Percentiles rank a stretch among this genome's conserved stretches.
Evolutionary conservation across 495 filamentous ascomycete species (phyloP).

Genomic region (Talaromyces thailandensis): DNA sequence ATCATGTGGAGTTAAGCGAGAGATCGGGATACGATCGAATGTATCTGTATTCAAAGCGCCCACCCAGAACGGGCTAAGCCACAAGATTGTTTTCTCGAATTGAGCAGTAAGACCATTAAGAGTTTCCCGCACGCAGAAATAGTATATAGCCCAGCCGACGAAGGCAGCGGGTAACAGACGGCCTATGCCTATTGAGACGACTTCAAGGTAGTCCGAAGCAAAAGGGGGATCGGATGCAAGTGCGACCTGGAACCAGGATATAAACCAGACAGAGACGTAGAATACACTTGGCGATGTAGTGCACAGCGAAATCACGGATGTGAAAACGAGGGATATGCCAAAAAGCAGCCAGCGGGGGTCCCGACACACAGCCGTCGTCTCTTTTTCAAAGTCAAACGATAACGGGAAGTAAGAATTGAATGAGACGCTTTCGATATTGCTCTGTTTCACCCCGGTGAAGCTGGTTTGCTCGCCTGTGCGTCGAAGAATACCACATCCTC

Average conservation of each 20-base stretch:
- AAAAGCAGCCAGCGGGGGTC: conserved; percentile 65
- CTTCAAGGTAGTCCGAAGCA: conserved; percentile 33
- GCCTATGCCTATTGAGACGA: conserved; percentile 56
- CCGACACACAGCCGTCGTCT: conserved; percentile 31
- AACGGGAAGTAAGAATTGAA: conserved; percentile 66
- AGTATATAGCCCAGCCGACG: conserved; percentile 59
- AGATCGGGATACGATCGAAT: conserved; percentile 67
- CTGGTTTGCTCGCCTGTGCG: conserved; percentile 49
- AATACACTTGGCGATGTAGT: conserved; percentile 56
- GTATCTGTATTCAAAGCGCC: conserved; percentile 70
- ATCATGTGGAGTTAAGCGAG: conserved; percentile 64
- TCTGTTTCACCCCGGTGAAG: conserved; percentile 39
- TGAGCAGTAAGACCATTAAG: conserved; percentile 52
- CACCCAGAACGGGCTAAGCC: conserved; percentile 69
- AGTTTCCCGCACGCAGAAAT: conserved; percentile 41
- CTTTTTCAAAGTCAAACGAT: conserved; percentile 49
- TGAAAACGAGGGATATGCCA: conserved; percentile 53
- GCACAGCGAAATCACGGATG: conserved; percentile 53
- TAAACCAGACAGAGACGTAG: conserved; percentile 56
- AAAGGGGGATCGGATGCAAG: conserved; percentile 62
- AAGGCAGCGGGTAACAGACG: conserved; percentile 69
- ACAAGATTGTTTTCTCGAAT: conserved; percentile 64
- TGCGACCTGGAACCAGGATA: conserved; percentile 67
- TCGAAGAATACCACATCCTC: conserved; percentile 65
- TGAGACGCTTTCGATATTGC: conserved; percentile 55